These are phyloP conservation scores for Phialocephala subalpina DNA, from an alignment of 2,329 filamentous ascomycete species.

Conservation along the genomic window DNA sequence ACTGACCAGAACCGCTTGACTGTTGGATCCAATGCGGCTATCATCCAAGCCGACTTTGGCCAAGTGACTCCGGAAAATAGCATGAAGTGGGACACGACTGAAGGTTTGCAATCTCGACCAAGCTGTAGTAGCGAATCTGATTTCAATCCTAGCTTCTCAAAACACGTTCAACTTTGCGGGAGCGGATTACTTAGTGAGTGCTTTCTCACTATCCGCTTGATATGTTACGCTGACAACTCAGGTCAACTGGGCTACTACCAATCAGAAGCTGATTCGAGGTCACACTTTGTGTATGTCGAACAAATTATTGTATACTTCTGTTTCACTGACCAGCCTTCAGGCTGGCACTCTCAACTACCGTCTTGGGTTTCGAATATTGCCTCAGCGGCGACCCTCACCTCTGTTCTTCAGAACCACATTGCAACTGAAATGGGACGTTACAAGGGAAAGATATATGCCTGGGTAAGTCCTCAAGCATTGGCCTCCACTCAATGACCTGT, in stretches of 20 bases:
- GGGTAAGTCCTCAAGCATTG: slow-evolving; percentile 56
- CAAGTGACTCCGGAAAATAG: slow-evolving; percentile 73
- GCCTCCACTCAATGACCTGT: slow-evolving; percentile 62
- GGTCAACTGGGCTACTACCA: slow-evolving; percentile 63
- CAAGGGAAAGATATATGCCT: slow-evolving; percentile 68
- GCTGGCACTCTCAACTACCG: slow-evolving; percentile 67
- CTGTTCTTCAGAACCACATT: slow-evolving; percentile 67
- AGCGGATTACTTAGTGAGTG: slow-evolving; percentile 36
- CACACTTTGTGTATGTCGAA: slow-evolving; percentile 66
- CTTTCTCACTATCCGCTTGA: no score
- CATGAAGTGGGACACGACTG: slow-evolving; percentile 72
- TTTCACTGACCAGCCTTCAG: neutral
- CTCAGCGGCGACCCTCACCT: slow-evolving; percentile 58
- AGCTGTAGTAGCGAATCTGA: slow-evolving; percentile 16
- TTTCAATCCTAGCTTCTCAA: slow-evolving; percentile 41
- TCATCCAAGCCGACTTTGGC: slow-evolving; percentile 69
- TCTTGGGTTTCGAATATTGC: slow-evolving; percentile 65
- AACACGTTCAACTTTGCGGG: slow-evolving; percentile 66
- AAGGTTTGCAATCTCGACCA: slow-evolving; percentile 41
- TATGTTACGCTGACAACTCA: slow-evolving; percentile 42
- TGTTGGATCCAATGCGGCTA: slow-evolving; percentile 55
- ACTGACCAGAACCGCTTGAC: slow-evolving; percentile 61
- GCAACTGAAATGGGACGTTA: slow-evolving; percentile 62
- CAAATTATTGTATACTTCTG: neutral
- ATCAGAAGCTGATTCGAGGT: slow-evolving; percentile 67